Evolutionary conservation across 2,329 filamentous ascomycete species (phyloP).

Genomic region (Dothideomycetes sp.): DNA sequence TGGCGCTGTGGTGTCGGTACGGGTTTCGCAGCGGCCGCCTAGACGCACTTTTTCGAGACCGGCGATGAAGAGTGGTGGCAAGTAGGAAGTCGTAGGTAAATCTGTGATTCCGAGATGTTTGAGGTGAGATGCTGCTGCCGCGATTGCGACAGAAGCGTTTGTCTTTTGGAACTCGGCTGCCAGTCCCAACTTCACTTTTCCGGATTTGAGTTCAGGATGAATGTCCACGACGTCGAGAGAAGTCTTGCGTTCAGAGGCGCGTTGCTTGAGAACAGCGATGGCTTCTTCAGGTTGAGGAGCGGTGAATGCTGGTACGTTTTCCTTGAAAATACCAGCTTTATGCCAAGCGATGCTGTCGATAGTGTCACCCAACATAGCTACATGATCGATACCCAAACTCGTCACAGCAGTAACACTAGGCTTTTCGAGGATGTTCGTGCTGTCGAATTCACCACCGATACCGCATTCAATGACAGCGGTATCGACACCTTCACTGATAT

Average conservation of each 20-base stretch:
- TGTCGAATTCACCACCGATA: conserved; percentile 87
- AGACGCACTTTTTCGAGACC: conserved; percentile 61
- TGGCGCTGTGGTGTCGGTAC: conserved; percentile 40
- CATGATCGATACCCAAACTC: conserved; percentile 78
- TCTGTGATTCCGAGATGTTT: conserved; percentile 32
- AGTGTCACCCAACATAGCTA: conserved; percentile 67
- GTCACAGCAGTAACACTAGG: conserved; percentile 67
- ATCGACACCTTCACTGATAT: conserved; percentile 64
- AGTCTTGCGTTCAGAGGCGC: conserved; percentile 43
- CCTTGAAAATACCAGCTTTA: conserved; percentile 80
- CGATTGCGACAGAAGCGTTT: conserved; percentile 53
- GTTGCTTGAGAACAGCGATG: conserved; percentile 46
- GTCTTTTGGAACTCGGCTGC: conserved; percentile 54
- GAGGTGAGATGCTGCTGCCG: conserved; percentile 52
- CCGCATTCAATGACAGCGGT: conserved; percentile 84
- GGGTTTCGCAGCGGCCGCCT: conserved; percentile 67
- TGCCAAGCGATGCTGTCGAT: conserved; percentile 84
- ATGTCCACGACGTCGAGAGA: conserved; percentile 40
- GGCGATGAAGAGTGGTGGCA: conserved; percentile 52
- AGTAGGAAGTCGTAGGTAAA: conserved; percentile 33
- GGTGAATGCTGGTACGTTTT: conserved; percentile 53
- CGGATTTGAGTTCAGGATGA: conserved; percentile 38
- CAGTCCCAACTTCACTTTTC: conserved; percentile 45
- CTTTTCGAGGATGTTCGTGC: conserved; percentile 71
- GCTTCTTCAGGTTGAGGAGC: conserved; percentile 48